These are phyloP conservation scores for Avena insularis DNA, from an alignment of 176 grass and related monocot species.

Conservation along the genomic window DNA sequence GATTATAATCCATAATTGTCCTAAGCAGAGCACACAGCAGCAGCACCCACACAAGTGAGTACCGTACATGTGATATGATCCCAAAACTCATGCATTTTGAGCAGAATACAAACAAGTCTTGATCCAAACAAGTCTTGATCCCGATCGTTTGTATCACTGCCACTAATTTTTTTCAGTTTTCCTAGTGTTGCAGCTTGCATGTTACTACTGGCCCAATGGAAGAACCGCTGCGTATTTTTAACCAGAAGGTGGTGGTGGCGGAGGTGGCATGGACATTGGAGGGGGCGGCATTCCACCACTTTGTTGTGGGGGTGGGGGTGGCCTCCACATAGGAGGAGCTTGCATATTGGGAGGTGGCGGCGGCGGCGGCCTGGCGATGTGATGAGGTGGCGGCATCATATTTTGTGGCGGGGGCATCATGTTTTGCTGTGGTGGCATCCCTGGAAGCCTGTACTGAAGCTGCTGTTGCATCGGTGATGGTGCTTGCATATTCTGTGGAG, in stretches of 20 bases:
- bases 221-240: constrained; percentile 25
- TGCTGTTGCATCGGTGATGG: constrained; percentile 46
- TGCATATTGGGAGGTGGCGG: constrained; percentile 52
- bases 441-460: constrained; percentile 57
- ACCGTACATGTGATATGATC: constrained; percentile 7
- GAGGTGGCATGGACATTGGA: constrained; percentile 58
- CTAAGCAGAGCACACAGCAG: background rate
- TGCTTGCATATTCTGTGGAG: constrained; percentile 42
- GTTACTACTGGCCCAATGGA: constrained; percentile 36
- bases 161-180: constrained; percentile 16
- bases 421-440: constrained; percentile 47
- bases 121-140: constrained; percentile 19
- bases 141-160: constrained; percentile 19
- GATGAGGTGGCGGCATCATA: constrained; percentile 74
- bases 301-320: constrained; percentile 65
- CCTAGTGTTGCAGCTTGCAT: constrained; percentile 14
- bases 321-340: constrained; percentile 73
- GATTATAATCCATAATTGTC: background rate
- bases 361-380: constrained; percentile 68
- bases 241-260: constrained; percentile 49
- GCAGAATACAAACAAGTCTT: constrained; percentile 20
- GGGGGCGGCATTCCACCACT: constrained; percentile 57
- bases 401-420: constrained; percentile 56
- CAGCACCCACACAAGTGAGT: background rate
- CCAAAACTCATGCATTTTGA: constrained; percentile 45